Percentiles rank a stretch among this genome's conserved stretches.
Conservation (phyloP, 1,284 basidiomycete genomes). For the Porogramme epimiltina region DNA sequence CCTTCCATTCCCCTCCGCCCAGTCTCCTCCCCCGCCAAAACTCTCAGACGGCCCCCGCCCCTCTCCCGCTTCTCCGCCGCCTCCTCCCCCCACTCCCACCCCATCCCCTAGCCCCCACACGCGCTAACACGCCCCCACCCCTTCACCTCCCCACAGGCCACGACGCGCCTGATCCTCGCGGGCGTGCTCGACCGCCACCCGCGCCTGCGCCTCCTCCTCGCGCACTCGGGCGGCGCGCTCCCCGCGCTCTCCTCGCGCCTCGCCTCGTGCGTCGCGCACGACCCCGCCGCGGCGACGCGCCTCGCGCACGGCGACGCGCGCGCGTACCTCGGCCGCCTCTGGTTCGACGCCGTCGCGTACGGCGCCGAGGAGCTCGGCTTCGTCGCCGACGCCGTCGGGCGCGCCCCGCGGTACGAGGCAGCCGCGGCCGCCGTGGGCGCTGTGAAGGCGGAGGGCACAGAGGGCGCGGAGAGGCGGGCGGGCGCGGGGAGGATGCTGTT, state of each 20-base stretch:
- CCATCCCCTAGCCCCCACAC: not conserved
- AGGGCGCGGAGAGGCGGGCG: slow-evolving; percentile 21
- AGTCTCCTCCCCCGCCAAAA: not conserved
- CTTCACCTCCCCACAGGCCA: slow-evolving; percentile 48
- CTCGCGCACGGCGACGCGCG: slow-evolving; percentile 84
- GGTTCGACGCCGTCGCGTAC: slow-evolving; percentile 83
- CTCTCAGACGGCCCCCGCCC: too few relatives aligned
- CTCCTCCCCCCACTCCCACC: too few relatives aligned
- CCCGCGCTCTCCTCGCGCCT: slow-evolving; percentile 81
- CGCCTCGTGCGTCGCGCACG: slow-evolving; percentile 82
- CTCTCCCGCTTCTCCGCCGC: too few relatives aligned
- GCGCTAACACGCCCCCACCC: not conserved
- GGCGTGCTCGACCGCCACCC: slow-evolving; percentile 82
- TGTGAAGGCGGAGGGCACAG: slow-evolving; percentile 9
- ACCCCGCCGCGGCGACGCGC: slow-evolving; percentile 73
- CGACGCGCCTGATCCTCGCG: slow-evolving; percentile 77
- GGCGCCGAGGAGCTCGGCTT: slow-evolving; percentile 82
- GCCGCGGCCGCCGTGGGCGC: slow-evolving; percentile 26
- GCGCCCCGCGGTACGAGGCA: slow-evolving; percentile 55
- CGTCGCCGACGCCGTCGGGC: slow-evolving; percentile 67
- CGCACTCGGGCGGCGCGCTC: slow-evolving; percentile 84
- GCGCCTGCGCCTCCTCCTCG: slow-evolving; percentile 71
- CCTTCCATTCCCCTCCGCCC: too few relatives aligned
- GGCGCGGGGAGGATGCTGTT: slow-evolving; percentile 71
- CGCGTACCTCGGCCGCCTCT: slow-evolving; percentile 78